Base-by-base conservation (phyloP, 164 flowering plant species). In the Platanus orientalis region DNA sequence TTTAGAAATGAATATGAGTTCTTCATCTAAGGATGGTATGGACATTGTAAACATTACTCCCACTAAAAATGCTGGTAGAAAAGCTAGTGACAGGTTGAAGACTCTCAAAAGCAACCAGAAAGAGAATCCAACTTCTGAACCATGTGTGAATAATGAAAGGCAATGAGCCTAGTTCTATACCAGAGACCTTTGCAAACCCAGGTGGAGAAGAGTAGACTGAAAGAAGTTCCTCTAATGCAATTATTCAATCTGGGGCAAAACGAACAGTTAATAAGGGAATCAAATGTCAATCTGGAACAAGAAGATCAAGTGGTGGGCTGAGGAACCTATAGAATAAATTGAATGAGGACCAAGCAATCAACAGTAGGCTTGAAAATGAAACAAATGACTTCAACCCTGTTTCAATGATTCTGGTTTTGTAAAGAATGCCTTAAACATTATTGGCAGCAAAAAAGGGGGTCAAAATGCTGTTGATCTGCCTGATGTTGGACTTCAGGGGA, bases 401-500 rank as follows among this genome's bases (percentile, higher is more conserved):
- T 24, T 56, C 45, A 12, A 16, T 60, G 55, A 26, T 19, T 34
- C 19, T 45, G 39, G 36, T 50, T 34, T 47, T 57, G 32, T 27
- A 26, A 58, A 52, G n/a, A 32, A 29, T 49, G 20, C 14, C 48
- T 16, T 29, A 29, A 39, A 36, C 27, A 42, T 39, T 64, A 51
- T 59, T 49, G 54, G 12, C 11, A 20, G 2, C 54, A 57, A 52
- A 47, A 12, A 28, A 55, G 61, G 47, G 56, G 50, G 61, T n/a
- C n/a, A 13, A 30, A 49, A 17, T 52, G 23, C 58, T 12, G 39
- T 17, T 3, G 26, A 36, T 50, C 25, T 26, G n/a, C 52, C 60
- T 36, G 53, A 54, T 40, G 53, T 36, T 50, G 57, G 39, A n/a
- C 52, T 16, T 54, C 48, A 48, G n/a, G 57, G 23, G 58, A 45